phyloP scores from a whole-genome alignment of 768 basidiomycete species.

The Gloeophyllum trabeum region DNA sequence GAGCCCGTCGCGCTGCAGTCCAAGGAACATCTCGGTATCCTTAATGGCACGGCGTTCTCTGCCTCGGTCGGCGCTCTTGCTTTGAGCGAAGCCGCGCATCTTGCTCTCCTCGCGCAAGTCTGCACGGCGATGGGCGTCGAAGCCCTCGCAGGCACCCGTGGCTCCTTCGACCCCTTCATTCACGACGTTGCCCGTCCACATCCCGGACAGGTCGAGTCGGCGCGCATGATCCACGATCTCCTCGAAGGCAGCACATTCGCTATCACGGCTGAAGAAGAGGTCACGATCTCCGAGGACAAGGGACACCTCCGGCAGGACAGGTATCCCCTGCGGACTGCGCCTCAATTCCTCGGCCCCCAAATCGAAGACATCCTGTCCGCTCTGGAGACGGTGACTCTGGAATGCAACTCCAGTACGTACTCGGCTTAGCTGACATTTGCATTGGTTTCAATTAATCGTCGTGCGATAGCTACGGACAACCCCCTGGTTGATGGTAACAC shows the following conservation, averaged over 20 bases:
- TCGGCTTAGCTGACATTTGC: background rate
- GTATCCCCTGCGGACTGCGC: slow-evolving; percentile 61
- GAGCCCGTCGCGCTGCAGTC: slow-evolving; percentile 55
- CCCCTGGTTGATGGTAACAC: slow-evolving; percentile 66
- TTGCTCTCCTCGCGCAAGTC: slow-evolving; percentile 56
- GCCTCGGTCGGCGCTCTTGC: slow-evolving; percentile 70
- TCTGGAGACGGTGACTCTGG: slow-evolving; percentile 50
- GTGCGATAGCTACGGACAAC: slow-evolving; percentile 85
- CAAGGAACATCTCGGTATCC: slow-evolving; percentile 71
- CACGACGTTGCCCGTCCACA: slow-evolving; percentile 68
- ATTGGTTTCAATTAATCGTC: slow-evolving; percentile 1
- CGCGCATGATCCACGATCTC: slow-evolving; percentile 55
- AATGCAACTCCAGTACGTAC: slow-evolving; percentile 72
- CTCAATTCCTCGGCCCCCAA: slow-evolving; percentile 83
- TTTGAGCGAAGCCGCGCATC: slow-evolving; percentile 58
- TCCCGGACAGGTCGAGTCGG: slow-evolving; percentile 75
- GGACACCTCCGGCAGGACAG: slow-evolving; percentile 76
- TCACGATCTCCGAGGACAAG: slow-evolving; percentile 58
- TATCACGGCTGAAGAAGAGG: slow-evolving; percentile 55
- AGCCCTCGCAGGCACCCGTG: slow-evolving; percentile 64
- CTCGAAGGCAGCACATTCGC: slow-evolving; percentile 63
- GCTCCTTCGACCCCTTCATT: slow-evolving; percentile 72
- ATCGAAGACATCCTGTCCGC: slow-evolving; percentile 68
- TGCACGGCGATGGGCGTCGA: slow-evolving; percentile 80
- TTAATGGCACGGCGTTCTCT: slow-evolving; percentile 83